A percentile compares a stretch with the other conserved stretches of the same genome.
Conservation (phyloP, 371 early-diverging fungal species). For the Hamiltosporidium tvaerminnensis region DNA sequence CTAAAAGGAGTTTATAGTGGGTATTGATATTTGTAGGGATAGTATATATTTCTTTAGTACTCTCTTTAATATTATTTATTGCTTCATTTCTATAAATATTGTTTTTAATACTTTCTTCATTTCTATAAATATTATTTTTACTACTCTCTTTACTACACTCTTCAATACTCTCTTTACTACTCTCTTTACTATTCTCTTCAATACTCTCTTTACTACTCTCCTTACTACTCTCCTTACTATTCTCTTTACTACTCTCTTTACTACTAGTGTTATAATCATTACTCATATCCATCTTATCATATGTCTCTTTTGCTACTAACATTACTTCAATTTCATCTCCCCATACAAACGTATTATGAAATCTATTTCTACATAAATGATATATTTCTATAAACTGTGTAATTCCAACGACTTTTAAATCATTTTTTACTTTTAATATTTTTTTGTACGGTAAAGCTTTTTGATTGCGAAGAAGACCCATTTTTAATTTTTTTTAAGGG, state of each 20-base stretch:
- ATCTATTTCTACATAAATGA: slow-evolving; percentile 4
- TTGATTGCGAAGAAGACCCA: not conserved
- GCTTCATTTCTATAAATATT: not conserved
- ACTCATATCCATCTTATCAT: slow-evolving; percentile 11
- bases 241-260: not conserved
- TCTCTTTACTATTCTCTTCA: slow-evolving; percentile 1
- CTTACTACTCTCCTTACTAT: not conserved
- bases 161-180: not conserved
- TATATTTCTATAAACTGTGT: slow-evolving; percentile 34
- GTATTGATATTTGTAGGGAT: too few relatives aligned
- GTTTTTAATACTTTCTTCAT: not conserved
- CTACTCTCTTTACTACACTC: slow-evolving; percentile 1
- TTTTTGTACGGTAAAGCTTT: not conserved
- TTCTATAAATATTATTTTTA: not conserved
- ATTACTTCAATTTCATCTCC: slow-evolving; percentile 45
- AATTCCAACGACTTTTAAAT: slow-evolving; percentile 34
- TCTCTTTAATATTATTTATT: not conserved
- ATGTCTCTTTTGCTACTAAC: slow-evolving; percentile 7
- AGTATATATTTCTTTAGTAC: too few relatives aligned
- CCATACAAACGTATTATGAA: slow-evolving; percentile 17
- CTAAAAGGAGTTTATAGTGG: too few relatives aligned
- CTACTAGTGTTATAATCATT: not conserved
- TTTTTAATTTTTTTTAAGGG: too few relatives aligned
- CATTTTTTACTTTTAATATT: slow-evolving; percentile 6
- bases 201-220: slow-evolving; percentile 3